Evolutionary conservation across 140 eudicot genomes (phyloP), one percentile per base, ranked within the genome.

Genomic region (Stevia rebaudiana): DNA sequence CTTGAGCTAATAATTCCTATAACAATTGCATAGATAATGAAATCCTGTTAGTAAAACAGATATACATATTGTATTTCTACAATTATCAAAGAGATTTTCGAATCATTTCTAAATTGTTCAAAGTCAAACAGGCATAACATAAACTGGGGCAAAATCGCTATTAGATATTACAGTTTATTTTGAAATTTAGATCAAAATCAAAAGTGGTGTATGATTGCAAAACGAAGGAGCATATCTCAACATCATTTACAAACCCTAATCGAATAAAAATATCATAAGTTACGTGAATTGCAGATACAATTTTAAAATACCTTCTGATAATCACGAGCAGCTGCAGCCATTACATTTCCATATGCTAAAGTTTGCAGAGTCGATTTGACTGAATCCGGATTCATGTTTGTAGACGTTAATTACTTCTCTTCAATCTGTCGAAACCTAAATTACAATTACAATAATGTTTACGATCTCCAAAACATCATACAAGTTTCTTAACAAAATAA

Each of bases 271-370:
- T 17, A 41, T 56, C 19, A 18, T 4, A 30, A 19, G 11, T 51
- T 42, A 43, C 3, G 9, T 16, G 4, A 0, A 4, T 36, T 36
- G 41, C 41, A 36, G 0, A 36, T 36, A 36, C 2, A 36, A 36
- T 6, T n/a, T 61, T n/a, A 57, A 6, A 35, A 19, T n/a, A 89
- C 97, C 92, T 86, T 89, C 67, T 89, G 88, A 57, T 83, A 84
- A 81, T 89, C 79, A 69, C 97, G 97, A 66, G 97, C 97, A 42
- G 97, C 97, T 7, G 95, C 92, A 43, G 97, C 97, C 92, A 89
- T 61, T 17, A 89, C 97, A 82, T 89, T 83, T 52, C 97, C 97
- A 70, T 74, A 83, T 37, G 92, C 92, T 67, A 89, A 70, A 67
- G 84, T 86, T 48, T 83, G 77, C 58, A 89, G 79, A 35, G 97